Percentiles rank a stretch among this genome's conserved stretches.
Conservation (phyloP, 192 early-diverging fungal species). For the Dissophora globulifera region DNA sequence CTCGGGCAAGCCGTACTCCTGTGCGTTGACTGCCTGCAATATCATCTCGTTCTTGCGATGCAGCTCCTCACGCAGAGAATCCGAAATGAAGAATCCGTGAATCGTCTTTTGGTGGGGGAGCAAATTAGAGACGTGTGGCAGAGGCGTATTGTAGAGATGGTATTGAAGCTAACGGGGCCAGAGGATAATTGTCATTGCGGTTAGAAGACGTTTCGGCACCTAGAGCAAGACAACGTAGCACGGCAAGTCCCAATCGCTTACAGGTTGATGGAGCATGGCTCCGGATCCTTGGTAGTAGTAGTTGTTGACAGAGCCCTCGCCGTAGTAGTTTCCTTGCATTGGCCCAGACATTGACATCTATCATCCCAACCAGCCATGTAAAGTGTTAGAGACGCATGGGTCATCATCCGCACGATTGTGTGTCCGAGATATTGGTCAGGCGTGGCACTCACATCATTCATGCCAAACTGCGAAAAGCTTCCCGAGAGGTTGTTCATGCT, state of each 20-base stretch:
- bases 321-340: slow-evolving; percentile 37
- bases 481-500: slow-evolving; percentile 29
- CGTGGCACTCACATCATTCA: slow-evolving; percentile 28
- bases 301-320: slow-evolving; percentile 24
- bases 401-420: too few species aligned
- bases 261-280: slow-evolving; percentile 48
- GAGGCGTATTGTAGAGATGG: slow-evolving; percentile 79
- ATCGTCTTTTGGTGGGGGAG: slow-evolving; percentile 81
- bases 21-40: slow-evolving; percentile 57
- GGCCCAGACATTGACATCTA: slow-evolving; percentile 35
- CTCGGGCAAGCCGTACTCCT: slow-evolving; percentile 72
- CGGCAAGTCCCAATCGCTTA: too few species aligned
- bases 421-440: too few species aligned
- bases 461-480: slow-evolving; percentile 43
- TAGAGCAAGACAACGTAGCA: too few species aligned
- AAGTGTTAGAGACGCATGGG: too few species aligned
- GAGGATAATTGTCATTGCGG: too few species aligned
- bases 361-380: too few species aligned
- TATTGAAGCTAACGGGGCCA: slow-evolving; percentile 85
- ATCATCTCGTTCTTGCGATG: slow-evolving; percentile 75
- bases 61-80: slow-evolving; percentile 84
- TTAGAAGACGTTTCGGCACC: too few species aligned
- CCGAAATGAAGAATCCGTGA: slow-evolving; percentile 87
- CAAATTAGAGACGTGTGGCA: slow-evolving; percentile 76
- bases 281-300: slow-evolving; percentile 46